These are phyloP conservation scores for Lepraria neglecta DNA, from an alignment of 495 filamentous ascomycete species.

Conservation along the genomic window DNA sequence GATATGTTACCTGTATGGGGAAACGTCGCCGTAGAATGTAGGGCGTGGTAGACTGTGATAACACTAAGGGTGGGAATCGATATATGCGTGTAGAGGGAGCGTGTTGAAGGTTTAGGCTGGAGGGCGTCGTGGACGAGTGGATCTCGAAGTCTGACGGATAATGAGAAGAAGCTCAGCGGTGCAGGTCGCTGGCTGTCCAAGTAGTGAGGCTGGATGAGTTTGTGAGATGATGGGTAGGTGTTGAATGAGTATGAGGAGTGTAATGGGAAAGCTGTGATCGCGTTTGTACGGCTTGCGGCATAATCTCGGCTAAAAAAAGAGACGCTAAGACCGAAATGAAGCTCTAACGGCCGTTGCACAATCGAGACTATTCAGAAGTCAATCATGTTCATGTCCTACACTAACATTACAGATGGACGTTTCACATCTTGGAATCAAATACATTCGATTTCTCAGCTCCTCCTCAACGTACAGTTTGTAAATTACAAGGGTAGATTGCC, in stretches of 20 bases:
- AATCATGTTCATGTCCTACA: neutral
- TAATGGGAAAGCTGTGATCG: slow-evolving; percentile 12
- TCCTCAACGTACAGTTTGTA: no score
- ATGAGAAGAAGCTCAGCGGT: slow-evolving; percentile 37
- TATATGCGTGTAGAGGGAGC: neutral
- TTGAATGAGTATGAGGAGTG: neutral
- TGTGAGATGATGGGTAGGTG: slow-evolving; percentile 4
- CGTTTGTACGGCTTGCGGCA: slow-evolving; percentile 5
- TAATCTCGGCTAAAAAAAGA: neutral
- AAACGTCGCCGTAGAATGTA: no score
- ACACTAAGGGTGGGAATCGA: neutral
- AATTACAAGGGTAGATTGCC: neutral
- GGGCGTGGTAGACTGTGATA: neutral
- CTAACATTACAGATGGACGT: neutral
- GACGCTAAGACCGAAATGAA: neutral
- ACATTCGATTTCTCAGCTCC: no score
- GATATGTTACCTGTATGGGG: neutral
- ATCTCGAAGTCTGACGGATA: slow-evolving; percentile 4
- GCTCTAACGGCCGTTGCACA: neutral
- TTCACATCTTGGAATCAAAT: neutral
- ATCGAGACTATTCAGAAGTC: neutral
- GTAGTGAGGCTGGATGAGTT: neutral
- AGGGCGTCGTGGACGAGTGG: slow-evolving; percentile 27
- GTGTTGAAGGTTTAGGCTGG: slow-evolving; percentile 24
- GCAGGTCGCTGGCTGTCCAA: slow-evolving; percentile 41